Evolutionary conservation across 768 basidiomycete species (phyloP), one percentile per base, ranked within the genome.

Genomic region (Lyophyllum atratum): DNA sequence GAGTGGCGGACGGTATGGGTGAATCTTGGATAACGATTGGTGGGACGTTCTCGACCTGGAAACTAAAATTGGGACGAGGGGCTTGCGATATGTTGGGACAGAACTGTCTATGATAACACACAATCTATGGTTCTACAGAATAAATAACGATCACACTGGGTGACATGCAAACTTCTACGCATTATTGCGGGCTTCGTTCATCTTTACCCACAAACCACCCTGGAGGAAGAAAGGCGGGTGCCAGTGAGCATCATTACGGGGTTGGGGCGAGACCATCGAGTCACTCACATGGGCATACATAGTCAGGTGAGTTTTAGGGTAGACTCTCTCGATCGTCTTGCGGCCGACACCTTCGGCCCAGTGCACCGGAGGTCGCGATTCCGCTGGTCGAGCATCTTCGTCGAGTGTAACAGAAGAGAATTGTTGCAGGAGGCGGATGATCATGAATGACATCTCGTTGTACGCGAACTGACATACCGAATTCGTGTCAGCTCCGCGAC

Each of bases 391-490:
- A 0, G 83, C 76, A 2, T 76, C 76, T 8, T 72, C 68, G 26
- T 78, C 81, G 11, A 87, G 72, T 4, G 70, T 66, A 40, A 87
- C 69, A 0, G 74, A 73, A 0, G 73, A 72, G 68, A 87, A 87
- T 39, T 71, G 73, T 64, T 89, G 87, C 19, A 87, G 68, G 22
- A 89, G 74, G 3, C 84, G 79, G 54, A 89, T 77, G 49, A 88
- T 66, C 66, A 87, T 76, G 71, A 86, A 87, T 0, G 86, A 86
- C 69, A 84, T 81, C 60, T 83, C 83, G 57, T 83, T 81, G 61
- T 83, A 83, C 0, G 82, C 83, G 55, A 83, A 83, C 81, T 84
- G 44, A 11, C 11, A 31, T n/a, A n/a, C n/a, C n/a, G n/a, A n/a
- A n/a, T n/a, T n/a, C n/a, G n/a, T n/a, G n/a, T n/a, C n/a, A n/a